Evolutionary conservation across 371 early-diverging fungal species (phyloP).

Genomic region (Lichtheimia ornata): DNA sequence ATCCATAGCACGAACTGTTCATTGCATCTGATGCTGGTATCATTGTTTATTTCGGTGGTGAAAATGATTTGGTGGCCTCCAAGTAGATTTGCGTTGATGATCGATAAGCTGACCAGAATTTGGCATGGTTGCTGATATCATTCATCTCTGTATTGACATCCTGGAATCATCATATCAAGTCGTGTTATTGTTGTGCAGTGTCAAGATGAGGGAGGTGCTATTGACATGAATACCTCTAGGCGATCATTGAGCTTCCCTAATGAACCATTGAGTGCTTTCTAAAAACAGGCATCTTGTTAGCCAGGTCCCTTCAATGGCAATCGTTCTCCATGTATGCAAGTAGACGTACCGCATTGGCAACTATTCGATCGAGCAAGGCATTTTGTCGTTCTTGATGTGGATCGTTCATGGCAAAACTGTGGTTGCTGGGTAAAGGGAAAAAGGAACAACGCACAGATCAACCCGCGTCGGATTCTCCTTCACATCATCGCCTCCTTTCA

Average conservation of each 20-base stretch:
- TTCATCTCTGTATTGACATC: constrained; percentile 6
- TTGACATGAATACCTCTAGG: background rate
- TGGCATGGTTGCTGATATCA: background rate
- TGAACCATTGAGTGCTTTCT: background rate
- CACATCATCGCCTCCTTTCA: too few species aligned
- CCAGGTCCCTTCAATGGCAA: background rate
- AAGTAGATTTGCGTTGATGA: constrained; percentile 3
- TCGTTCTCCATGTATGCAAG: too few species aligned
- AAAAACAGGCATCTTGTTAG: background rate
- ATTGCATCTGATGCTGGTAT: background rate
- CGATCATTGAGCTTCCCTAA: constrained; percentile 5
- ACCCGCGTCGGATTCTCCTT: too few species aligned
- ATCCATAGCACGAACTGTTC: background rate
- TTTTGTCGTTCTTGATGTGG: constrained; percentile 6
- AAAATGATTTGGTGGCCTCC: background rate
- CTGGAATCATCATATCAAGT: background rate
- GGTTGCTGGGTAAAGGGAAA: too few species aligned
- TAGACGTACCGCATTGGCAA: background rate
- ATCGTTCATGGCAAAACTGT: background rate
- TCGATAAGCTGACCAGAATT: constrained; percentile 4
- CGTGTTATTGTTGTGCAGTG: background rate
- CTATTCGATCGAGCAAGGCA: constrained; percentile 2
- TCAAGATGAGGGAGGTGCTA: background rate
- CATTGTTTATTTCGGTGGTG: background rate
- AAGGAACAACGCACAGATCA: too few species aligned